Conservation (phyloP, 1,139 yeast genomes). For the Petasospora rhodanensis region DNA sequence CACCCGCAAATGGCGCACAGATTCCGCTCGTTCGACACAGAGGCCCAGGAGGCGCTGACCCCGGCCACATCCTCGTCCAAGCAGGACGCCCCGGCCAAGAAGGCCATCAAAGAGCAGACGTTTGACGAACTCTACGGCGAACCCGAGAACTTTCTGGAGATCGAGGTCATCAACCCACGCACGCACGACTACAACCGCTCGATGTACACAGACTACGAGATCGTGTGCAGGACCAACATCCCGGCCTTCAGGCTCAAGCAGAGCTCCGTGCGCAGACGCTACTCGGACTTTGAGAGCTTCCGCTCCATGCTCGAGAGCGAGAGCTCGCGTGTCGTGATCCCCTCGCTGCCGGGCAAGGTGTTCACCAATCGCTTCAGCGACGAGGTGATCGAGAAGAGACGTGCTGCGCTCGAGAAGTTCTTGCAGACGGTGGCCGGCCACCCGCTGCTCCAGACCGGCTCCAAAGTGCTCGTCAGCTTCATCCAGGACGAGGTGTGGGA, state of each 20-base stretch:
- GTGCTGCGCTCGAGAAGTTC: conserved; percentile 82
- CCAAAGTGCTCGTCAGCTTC: conserved; percentile 76
- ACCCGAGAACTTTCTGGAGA: conserved; percentile 91
- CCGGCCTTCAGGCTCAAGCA: conserved; percentile 72
- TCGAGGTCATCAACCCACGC: conserved; percentile 75
- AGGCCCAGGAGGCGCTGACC: conserved; percentile 21
- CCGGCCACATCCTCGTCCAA: not conserved
- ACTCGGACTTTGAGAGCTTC: conserved; percentile 84
- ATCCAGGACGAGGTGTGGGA: conserved; percentile 89
- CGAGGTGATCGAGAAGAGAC: conserved; percentile 76
- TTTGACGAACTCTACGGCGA: conserved; percentile 86
- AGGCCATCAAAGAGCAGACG: conserved; percentile 39
- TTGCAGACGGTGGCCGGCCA: conserved; percentile 83
- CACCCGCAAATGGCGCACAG: conserved; percentile 9
- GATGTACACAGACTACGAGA: conserved; percentile 87
- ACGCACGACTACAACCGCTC: conserved; percentile 71
- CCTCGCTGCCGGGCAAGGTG: conserved; percentile 80
- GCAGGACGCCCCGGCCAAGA: not conserved
- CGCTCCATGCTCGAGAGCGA: conserved; percentile 72
- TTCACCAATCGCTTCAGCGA: conserved; percentile 72
- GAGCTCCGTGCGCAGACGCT: conserved; percentile 71
- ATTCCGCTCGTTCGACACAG: conserved; percentile 25
- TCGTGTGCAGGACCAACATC: conserved; percentile 78
- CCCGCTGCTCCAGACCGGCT: conserved; percentile 87
- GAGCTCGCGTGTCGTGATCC: conserved; percentile 73